These are phyloP conservation scores for Plasmodiophora brassicae DNA, from an alignment of 208 protist genomes.

Conservation along the genomic window DNA sequence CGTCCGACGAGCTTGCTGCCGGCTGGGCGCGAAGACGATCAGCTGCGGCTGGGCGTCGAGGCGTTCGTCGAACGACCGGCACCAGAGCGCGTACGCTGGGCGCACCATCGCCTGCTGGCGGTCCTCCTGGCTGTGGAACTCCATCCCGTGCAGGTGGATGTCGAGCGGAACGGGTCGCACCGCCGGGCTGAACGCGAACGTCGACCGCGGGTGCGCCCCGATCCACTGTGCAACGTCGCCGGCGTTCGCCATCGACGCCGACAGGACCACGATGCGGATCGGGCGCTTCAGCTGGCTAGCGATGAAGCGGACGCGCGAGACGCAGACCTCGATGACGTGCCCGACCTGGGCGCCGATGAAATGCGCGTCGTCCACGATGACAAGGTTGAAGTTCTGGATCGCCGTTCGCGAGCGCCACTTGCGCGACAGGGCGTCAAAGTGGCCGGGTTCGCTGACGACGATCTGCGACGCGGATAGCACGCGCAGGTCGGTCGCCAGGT, in stretches of 20 bases:
- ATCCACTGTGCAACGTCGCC: conserved; percentile 70
- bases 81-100: conserved; percentile 53
- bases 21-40: conserved; percentile 63
- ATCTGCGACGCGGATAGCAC: conserved; percentile 56
- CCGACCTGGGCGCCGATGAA: conserved; percentile 62
- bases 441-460: conserved; percentile 62
- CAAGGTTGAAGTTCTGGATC: conserved; percentile 62
- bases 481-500: conserved; percentile 62
- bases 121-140: conserved; percentile 55
- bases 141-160: conserved; percentile 67
- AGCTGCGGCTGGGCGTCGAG: conserved; percentile 50
- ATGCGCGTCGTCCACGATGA: conserved; percentile 71
- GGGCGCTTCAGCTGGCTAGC: conserved; percentile 52
- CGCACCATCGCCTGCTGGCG: conserved; percentile 67
- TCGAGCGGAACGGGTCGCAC: conserved; percentile 67
- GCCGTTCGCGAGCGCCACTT: conserved; percentile 68
- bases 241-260: conserved; percentile 65
- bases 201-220: conserved; percentile 47
- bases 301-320: conserved; percentile 75
- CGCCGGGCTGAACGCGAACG: conserved; percentile 71
- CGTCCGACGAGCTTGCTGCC: conserved; percentile 54
- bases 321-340: conserved; percentile 62
- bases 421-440: conserved; percentile 74
- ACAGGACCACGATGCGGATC: conserved; percentile 66
- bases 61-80: conserved; percentile 35